Conservation (phyloP, 345 rosid species). For the Murraya koenigii region DNA sequence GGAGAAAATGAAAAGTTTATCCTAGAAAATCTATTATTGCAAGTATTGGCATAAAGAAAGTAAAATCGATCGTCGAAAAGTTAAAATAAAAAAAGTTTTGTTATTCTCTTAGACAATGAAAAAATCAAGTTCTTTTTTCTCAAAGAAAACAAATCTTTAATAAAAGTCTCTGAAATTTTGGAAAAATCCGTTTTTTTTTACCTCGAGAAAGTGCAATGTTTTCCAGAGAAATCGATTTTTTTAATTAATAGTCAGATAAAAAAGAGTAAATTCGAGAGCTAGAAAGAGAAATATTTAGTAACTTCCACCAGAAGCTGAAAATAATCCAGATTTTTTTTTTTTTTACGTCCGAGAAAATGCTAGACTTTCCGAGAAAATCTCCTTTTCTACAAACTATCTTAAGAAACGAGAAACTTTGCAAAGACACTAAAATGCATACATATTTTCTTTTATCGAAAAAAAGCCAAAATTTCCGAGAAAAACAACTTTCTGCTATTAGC, state of each 20-base stretch:
- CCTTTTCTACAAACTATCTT: not conserved
- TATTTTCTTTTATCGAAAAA: not conserved
- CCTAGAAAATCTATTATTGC: not conserved
- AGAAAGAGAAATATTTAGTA: not conserved
- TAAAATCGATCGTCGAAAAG: not conserved
- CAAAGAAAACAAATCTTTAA: not conserved
- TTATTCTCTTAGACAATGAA: not conserved
- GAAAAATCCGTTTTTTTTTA: not conserved
- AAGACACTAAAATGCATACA: not conserved
- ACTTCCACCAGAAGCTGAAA: not conserved
- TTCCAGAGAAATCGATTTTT: not conserved
- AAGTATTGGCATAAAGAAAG: not conserved
- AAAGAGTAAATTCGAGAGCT: not conserved
- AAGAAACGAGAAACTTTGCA: not conserved
- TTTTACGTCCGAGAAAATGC: not conserved
- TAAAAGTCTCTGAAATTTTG: not conserved
- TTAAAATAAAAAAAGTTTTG: no score
- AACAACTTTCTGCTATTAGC: not conserved
- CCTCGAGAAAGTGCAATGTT: not conserved
- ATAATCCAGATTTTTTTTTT: no score
- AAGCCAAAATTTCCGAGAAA: not conserved
- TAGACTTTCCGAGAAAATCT: not conserved
- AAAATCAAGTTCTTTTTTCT: not conserved
- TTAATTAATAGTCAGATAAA: not conserved
- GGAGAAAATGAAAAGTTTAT: not conserved